Percentiles rank a stretch among this genome's conserved stretches.
These are phyloP conservation scores for Pulveroboletus frians DNA, from an alignment of 768 basidiomycete species.

Conservation along the genomic window DNA sequence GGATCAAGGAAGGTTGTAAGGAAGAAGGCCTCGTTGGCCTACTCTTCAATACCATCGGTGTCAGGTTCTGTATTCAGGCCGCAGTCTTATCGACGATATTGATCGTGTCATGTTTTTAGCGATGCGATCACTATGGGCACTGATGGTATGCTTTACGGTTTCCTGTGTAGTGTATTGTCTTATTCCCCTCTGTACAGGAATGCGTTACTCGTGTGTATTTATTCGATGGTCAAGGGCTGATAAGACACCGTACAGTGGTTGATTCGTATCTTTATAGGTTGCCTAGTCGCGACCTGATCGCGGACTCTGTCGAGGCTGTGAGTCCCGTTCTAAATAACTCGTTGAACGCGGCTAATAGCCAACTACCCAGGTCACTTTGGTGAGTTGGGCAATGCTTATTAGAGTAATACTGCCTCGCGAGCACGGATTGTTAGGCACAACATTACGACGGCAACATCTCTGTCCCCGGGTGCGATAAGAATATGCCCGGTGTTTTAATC, in stretches of 20 bases:
- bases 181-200: slow-evolving; percentile 44
- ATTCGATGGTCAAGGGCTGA: neutral
- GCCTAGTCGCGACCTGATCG: slow-evolving; percentile 84
- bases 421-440: slow-evolving; percentile 52
- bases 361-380: slow-evolving; percentile 49
- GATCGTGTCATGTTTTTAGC: slow-evolving; percentile 30
- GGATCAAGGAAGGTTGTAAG: slow-evolving; percentile 78
- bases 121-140: slow-evolving; percentile 91
- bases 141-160: slow-evolving; percentile 49
- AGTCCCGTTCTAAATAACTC: slow-evolving; percentile 12
- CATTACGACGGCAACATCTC: slow-evolving; percentile 86
- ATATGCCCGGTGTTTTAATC: slow-evolving; percentile 88
- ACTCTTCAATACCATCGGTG: slow-evolving; percentile 81
- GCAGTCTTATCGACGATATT: neutral
- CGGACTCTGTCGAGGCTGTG: slow-evolving; percentile 84
- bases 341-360: slow-evolving; percentile 6
- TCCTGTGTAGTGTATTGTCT: neutral
- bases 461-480: slow-evolving; percentile 87
- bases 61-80: slow-evolving; percentile 47
- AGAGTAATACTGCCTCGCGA: neutral
- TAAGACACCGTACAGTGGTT: neutral
- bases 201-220: slow-evolving; percentile 74
- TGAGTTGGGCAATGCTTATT: slow-evolving; percentile 19
- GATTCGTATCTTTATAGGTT: slow-evolving; percentile 41
- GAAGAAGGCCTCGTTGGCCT: slow-evolving; percentile 78